phyloP scores from a whole-genome alignment of 257 asterid genomes.

The Fraxinus anomala region DNA sequence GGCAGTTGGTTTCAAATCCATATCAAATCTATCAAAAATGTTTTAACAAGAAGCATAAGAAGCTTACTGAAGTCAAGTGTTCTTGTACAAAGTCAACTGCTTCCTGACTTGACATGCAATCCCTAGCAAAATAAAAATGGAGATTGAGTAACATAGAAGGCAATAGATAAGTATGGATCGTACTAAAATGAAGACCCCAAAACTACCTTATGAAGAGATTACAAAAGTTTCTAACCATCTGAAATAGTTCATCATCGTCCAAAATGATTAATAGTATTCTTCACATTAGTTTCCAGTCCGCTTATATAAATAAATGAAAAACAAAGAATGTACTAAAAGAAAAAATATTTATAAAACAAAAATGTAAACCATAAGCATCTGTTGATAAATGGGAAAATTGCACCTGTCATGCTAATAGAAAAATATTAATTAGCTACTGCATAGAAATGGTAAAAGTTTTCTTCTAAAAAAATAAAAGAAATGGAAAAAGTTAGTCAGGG shows the following conservation, averaged over 20 bases:
- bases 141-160: background rate
- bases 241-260: background rate
- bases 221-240: background rate
- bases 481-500: background rate
- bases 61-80: constrained; percentile 58
- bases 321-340: too few relatives aligned
- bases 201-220: background rate
- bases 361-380: background rate
- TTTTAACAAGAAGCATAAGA: constrained; percentile 4
- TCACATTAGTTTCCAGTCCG: background rate
- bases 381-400: background rate
- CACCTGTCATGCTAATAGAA: background rate
- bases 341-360: background rate
- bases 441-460: background rate
- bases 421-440: background rate
- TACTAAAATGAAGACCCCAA: constrained; percentile 19
- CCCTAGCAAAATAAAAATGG: constrained; percentile 52
- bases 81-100: constrained; percentile 71
- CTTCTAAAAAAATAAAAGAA: background rate
- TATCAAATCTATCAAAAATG: background rate
- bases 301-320: background rate
- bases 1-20: constrained; percentile 21
- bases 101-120: constrained; percentile 92
- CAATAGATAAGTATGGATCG: constrained; percentile 10
- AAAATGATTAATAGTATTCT: background rate